Evolutionary conservation across 306 rosid species (phyloP), one percentile per base, ranked within the genome.

Genomic region (Herpetospermum pedunculosum): DNA sequence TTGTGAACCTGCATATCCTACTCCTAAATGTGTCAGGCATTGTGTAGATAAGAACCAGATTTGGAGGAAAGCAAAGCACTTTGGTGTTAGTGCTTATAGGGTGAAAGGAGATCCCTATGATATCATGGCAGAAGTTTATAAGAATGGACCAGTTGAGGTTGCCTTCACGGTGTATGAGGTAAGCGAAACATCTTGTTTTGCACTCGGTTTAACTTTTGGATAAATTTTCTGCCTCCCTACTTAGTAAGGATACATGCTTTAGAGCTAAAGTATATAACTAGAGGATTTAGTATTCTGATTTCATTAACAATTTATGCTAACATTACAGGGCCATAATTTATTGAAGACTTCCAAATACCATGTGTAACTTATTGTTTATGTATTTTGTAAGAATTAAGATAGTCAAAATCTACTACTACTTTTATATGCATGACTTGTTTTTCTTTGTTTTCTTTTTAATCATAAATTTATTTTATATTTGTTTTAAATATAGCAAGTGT

Each of bases 101-200:
- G 57, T 91, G 64, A 75, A 34, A 0, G 84, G 84, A 32, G 87
- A 94, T 76, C 90, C 94, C 43, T 18, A 83, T 77, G 87, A 87
- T 78, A 89, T 94, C 43, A 94, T 94, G 98, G 92, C 91, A 21
- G 98, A 94, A 84, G 84, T 94, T 73, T 91, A 91, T 57, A 84
- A 83, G 75, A 89, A 94, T 19, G 98, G 98, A 54, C 98, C 98
- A 13, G 98, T 91, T 71, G 97, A 94, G 79, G 98, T 94, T 2
- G 67, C 84, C 54, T 94, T 94, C 83, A 91, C 92, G 3, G 98
- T 94, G 78, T 94, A 80, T 62, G 97, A 89, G 97, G 98, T 88
- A 86, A 82, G 28, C 18, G 47, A 86, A 71, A 34, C 14, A 30
- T 57, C 67, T 40, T 54, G 30, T 53, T 41, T 41, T 3, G 13